phyloP scores from a whole-genome alignment of 1,284 basidiomycete genomes.

The Cystobasidium sp. region DNA sequence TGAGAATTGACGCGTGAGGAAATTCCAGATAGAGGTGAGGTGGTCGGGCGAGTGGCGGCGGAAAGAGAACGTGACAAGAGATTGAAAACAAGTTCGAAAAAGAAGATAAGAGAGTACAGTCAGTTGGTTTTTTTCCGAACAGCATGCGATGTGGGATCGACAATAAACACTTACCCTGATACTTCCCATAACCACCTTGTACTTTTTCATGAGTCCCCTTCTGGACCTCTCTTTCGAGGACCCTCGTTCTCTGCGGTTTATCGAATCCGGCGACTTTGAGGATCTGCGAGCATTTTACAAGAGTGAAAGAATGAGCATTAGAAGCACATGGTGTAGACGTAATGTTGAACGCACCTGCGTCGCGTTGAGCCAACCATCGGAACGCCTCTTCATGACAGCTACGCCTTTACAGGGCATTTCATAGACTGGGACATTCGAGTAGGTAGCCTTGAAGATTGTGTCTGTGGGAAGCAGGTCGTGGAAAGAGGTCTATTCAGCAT shows the following conservation, averaged over 20 bases:
- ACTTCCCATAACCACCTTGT: slow-evolving; percentile 99
- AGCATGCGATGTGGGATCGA: neutral
- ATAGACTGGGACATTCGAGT: slow-evolving; percentile 58
- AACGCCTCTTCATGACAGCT: slow-evolving; percentile 94
- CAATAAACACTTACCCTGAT: slow-evolving; percentile 75
- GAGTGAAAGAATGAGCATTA: neutral
- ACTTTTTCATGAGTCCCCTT: slow-evolving; percentile 99
- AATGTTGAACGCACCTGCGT: slow-evolving; percentile 74
- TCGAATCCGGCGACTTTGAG: slow-evolving; percentile 88
- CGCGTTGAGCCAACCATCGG: slow-evolving; percentile 97
- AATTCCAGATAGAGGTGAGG: neutral
- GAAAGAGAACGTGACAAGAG: neutral
- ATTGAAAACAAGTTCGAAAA: neutral
- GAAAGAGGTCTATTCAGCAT: neutral
- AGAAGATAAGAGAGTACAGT: neutral
- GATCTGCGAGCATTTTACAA: slow-evolving; percentile 33
- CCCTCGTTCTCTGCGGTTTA: slow-evolving; percentile 96
- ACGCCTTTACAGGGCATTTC: slow-evolving; percentile 65
- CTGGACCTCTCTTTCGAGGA: slow-evolving; percentile 96
- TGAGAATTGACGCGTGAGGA: neutral
- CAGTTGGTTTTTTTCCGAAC: neutral
- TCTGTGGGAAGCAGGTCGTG: slow-evolving; percentile 1
- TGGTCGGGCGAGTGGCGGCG: neutral
- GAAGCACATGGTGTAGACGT: neutral
- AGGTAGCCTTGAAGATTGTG: slow-evolving; percentile 57